Base-by-base conservation (phyloP, 73 alveolate species). In the Uronychia setigera region DNA sequence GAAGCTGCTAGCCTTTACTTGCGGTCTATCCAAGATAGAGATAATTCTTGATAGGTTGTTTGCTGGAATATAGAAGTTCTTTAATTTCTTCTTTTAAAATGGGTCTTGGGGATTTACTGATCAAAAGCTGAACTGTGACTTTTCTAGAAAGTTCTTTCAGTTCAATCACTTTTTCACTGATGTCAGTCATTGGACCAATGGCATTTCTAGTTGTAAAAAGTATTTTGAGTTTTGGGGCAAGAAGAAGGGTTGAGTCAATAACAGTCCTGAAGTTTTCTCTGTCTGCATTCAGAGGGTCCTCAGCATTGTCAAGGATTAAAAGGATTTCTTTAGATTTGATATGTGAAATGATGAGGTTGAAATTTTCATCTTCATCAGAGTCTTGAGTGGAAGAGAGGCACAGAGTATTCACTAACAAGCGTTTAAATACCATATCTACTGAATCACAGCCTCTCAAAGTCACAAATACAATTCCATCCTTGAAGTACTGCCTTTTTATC, bases 281-380 rank as follows among this genome's bases (percentile, higher is more conserved):
- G 85, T 90, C 95, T 27, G 28, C 80, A 9, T 74, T 32, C 1
- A 90, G 60, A 9, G 84, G 86, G 80, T 85, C 95, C 58, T 90
- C 95, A 1, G 89, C 91, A 81, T 90, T 90, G 33, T 89, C 95
- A 26, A 89, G 74, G 26, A 89, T 84, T 28, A 89, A 9, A 11
- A 89, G 81, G n/a, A 89, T 33, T 31, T 89, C 95, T 35, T 84
- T 74, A 9, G 27, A 33, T 80, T 89, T 79, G 32, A 89, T 57
- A 74, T 31, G 57, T 0, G 35, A 25, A 0, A 83, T 29, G 30
- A 87, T 33, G 32, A 84, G 26, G 11, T 32, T 28, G 29, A 79
- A 30, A 26, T 58, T 67, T 1, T 59, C 60, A 33, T 29, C 76
- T 31, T 83, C 88, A 1, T 82, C 91, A 46, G 0, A 9, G 1